Conservation (phyloP, 192 early-diverging fungal genomes). For the Chytriomyces hyalinus region DNA sequence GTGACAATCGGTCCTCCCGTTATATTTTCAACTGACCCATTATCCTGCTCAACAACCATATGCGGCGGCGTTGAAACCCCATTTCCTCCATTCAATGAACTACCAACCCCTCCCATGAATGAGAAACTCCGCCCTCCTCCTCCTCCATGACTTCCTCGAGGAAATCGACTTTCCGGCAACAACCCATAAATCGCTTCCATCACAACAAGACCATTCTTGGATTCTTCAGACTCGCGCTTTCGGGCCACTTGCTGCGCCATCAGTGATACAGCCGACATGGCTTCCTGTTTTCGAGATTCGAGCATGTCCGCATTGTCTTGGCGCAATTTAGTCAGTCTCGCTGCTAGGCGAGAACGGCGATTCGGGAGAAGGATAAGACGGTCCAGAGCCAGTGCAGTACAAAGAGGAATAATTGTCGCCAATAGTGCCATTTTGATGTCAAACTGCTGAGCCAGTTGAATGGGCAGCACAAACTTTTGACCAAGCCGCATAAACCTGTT, state of each 20-base stretch:
- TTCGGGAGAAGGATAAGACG: conserved; percentile 43
- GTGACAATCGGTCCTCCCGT: conserved; percentile 3
- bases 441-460: conserved; percentile 52
- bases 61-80: conserved; percentile 17
- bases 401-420: conserved; percentile 47
- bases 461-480: conserved; percentile 56
- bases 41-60: conserved; percentile 35
- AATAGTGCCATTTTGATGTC: conserved; percentile 48
- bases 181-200: conserved; percentile 88
- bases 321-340: conserved; percentile 41
- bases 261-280: conserved; percentile 75
- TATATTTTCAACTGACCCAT: conserved; percentile 31
- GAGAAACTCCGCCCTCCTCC: neutral
- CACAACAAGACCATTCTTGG: conserved; percentile 79
- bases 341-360: conserved; percentile 27
- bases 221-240: conserved; percentile 71
- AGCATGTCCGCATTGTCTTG: conserved; percentile 56
- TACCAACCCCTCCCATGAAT: neutral
- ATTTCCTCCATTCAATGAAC: neutral
- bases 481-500: conserved; percentile 53
- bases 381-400: conserved; percentile 42
- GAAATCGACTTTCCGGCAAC: conserved; percentile 49
- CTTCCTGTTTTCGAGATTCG: conserved; percentile 71
- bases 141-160: neutral
- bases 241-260: conserved; percentile 71